phyloP scores from a whole-genome alignment of 768 basidiomycete species.

The Boletus coccyginus region DNA sequence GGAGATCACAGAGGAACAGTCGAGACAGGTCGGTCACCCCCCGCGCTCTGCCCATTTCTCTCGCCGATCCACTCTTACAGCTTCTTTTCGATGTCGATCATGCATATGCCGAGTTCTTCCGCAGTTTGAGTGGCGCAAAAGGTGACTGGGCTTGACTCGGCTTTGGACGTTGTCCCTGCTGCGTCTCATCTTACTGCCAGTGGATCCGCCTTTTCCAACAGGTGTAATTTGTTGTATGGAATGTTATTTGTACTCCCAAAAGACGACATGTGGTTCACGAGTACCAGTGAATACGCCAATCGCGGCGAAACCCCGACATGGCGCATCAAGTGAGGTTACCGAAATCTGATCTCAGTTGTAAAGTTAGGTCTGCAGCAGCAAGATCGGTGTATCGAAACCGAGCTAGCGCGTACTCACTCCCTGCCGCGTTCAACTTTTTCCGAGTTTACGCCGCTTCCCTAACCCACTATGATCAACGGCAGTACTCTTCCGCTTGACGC shows the following conservation, averaged over 20 bases:
- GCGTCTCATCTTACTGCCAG: neutral
- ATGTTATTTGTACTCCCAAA: no score
- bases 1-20: slow-evolving; percentile 93
- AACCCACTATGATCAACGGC: slow-evolving; percentile 23
- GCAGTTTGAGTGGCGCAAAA: slow-evolving; percentile 56
- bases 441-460: slow-evolving; percentile 41
- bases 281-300: no score
- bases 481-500: slow-evolving; percentile 78
- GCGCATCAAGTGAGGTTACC: no score
- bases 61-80: slow-evolving; percentile 35
- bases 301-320: no score
- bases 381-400: neutral
- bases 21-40: slow-evolving; percentile 64
- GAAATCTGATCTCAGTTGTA: no score
- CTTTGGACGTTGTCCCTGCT: neutral
- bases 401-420: neutral
- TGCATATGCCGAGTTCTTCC: slow-evolving; percentile 92
- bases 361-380: neutral
- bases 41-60: neutral
- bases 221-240: no score
- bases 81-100: slow-evolving; percentile 96
- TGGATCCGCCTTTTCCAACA: no score
- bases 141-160: slow-evolving; percentile 21
- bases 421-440: slow-evolving; percentile 7
- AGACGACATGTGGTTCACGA: no score